These are phyloP conservation scores for Curvularia sp. DNA, from an alignment of 2,329 filamentous ascomycete genomes.

Conservation along the genomic window DNA sequence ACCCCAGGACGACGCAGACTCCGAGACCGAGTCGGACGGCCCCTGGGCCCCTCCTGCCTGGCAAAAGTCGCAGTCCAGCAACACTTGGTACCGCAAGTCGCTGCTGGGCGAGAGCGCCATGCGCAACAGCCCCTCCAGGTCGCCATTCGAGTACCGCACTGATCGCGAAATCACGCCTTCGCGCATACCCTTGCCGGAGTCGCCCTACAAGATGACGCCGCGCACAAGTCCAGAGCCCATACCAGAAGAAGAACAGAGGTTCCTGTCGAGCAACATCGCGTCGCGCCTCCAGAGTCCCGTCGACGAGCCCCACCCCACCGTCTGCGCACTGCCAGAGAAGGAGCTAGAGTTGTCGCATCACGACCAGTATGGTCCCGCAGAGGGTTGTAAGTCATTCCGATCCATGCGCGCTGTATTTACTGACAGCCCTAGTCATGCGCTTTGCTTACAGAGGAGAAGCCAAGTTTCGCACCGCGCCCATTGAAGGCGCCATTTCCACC, in stretches of 20 bases:
- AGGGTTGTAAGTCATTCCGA: slow-evolving; percentile 44
- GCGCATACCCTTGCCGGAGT: slow-evolving; percentile 67
- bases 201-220: slow-evolving; percentile 64
- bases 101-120: slow-evolving; percentile 48
- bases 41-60: slow-evolving; percentile 73
- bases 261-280: slow-evolving; percentile 41
- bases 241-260: slow-evolving; percentile 44
- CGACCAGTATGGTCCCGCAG: slow-evolving; percentile 36
- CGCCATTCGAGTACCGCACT: slow-evolving; percentile 66
- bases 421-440: slow-evolving; percentile 72
- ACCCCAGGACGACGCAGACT: slow-evolving; percentile 49
- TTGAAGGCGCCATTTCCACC: slow-evolving; percentile 74
- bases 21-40: slow-evolving; percentile 54
- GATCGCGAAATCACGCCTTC: slow-evolving; percentile 61
- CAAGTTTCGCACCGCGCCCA: slow-evolving; percentile 83
- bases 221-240: slow-evolving; percentile 58
- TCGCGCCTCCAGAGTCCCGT: slow-evolving; percentile 44
- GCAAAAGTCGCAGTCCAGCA: slow-evolving; percentile 60
- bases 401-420: slow-evolving; percentile 21
- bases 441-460: slow-evolving; percentile 88
- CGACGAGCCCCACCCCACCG: slow-evolving; percentile 33
- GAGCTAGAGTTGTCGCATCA: slow-evolving; percentile 38
- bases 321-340: slow-evolving; percentile 32
- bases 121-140: slow-evolving; percentile 56
- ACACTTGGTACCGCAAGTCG: slow-evolving; percentile 62